These are phyloP conservation scores for Acidiella bohemica DNA, from an alignment of 495 filamentous ascomycete species.

Conservation along the genomic window DNA sequence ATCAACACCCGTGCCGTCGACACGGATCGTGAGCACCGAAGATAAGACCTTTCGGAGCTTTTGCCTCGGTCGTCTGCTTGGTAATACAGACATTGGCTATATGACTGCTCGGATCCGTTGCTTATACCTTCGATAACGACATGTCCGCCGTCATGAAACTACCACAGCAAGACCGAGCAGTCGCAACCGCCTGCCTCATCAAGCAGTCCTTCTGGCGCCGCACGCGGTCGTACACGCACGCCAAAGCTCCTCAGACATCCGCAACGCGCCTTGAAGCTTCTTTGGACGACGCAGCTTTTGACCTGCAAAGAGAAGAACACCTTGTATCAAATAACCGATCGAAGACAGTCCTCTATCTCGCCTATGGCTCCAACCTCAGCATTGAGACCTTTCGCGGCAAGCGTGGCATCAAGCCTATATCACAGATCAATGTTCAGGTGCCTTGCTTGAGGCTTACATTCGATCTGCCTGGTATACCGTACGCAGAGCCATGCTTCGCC, in stretches of 20 bases:
- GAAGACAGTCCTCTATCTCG: constrained; percentile 77
- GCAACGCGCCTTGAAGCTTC: constrained; percentile 1
- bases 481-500: constrained; percentile 83
- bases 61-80: too few relatives aligned
- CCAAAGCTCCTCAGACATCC: not conserved
- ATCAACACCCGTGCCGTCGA: too few relatives aligned
- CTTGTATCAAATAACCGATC: too few relatives aligned
- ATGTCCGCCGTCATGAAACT: too few relatives aligned
- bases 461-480: constrained; percentile 74
- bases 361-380: constrained; percentile 85
- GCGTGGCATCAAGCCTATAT: constrained; percentile 67
- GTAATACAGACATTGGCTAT: too few relatives aligned
- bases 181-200: constrained; percentile 1
- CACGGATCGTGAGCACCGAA: too few relatives aligned
- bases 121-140: too few relatives aligned
- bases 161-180: constrained; percentile 6
- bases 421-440: constrained; percentile 62
- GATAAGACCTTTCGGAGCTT: too few relatives aligned
- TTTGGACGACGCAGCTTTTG: constrained; percentile 6
- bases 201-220: not conserved
- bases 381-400: constrained; percentile 58
- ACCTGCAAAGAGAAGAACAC: too few relatives aligned
- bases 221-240: not conserved
- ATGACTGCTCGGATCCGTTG: too few relatives aligned
- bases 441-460: constrained; percentile 68